Conservation (phyloP, 345 rosid genomes). For the Eucalyptus pumila region DNA sequence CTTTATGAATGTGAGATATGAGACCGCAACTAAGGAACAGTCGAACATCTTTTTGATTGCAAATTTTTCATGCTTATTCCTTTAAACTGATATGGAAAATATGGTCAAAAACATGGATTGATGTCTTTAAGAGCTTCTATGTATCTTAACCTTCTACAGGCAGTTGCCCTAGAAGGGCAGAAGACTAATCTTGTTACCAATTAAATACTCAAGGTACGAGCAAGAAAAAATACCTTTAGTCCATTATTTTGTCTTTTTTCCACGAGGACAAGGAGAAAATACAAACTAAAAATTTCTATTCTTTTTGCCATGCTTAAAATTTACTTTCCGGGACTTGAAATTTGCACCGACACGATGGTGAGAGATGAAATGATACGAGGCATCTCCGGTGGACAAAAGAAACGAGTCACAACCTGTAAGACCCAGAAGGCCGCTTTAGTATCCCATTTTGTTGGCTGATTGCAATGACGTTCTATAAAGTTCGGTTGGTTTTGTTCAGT, state of each 20-base stretch:
- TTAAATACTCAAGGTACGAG: constrained; percentile 53
- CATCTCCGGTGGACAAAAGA: constrained; percentile 47
- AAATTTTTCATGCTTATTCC: neutral
- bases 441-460: neutral
- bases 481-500: neutral
- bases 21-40: neutral
- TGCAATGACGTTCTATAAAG: neutral
- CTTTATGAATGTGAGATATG: constrained; percentile 50
- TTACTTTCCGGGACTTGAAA: constrained; percentile 45
- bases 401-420: constrained; percentile 33
- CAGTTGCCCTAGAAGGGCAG: constrained; percentile 52
- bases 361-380: constrained; percentile 46
- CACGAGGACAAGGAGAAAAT: neutral
- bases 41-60: neutral
- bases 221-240: neutral
- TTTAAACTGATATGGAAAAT: too few relatives aligned
- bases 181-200: constrained; percentile 55
- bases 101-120: neutral
- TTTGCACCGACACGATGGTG: constrained; percentile 38
- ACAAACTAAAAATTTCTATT: neutral
- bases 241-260: neutral
- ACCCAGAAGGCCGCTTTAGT: neutral
- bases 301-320: neutral
- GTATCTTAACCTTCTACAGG: constrained; percentile 17
- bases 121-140: neutral